Percentiles rank a stretch among this genome's conserved stretches.
Conservation (phyloP, 1,139 yeast species). For the Meyerozyma smithsonii region DNA sequence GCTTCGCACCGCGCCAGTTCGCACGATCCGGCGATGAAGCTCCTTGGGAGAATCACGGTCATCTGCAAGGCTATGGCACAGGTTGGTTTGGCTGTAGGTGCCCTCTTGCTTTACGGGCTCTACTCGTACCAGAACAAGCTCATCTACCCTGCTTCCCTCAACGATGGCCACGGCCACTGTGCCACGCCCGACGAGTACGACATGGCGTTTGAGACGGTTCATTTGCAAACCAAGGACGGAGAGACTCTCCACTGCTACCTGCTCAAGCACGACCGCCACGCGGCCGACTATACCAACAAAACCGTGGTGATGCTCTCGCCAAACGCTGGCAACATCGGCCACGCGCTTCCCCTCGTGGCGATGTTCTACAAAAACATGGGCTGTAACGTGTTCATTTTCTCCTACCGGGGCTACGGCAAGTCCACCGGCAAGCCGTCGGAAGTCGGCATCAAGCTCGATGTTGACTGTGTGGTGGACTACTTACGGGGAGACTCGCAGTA, state of each 20-base stretch:
- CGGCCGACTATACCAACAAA: slow-evolving; percentile 46
- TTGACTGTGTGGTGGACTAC: slow-evolving; percentile 64
- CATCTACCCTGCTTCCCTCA: slow-evolving; percentile 79
- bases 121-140: slow-evolving; percentile 65
- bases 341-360: slow-evolving; percentile 77
- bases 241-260: slow-evolving; percentile 40
- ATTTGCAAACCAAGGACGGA: slow-evolving; percentile 66
- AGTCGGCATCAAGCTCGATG: slow-evolving; percentile 76
- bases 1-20: too few relatives aligned
- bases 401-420: slow-evolving; percentile 89
- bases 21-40: background rate
- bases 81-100: slow-evolving; percentile 33
- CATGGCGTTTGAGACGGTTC: slow-evolving; percentile 57
- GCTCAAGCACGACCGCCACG: slow-evolving; percentile 43
- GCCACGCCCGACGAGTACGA: slow-evolving; percentile 74
- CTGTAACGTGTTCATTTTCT: slow-evolving; percentile 78
- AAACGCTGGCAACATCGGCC: slow-evolving; percentile 96
- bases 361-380: slow-evolving; percentile 61
- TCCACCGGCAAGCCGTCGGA: slow-evolving; percentile 80
- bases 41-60: background rate
- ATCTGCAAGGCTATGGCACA: slow-evolving; percentile 9
- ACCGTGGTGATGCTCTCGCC: slow-evolving; percentile 83
- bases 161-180: slow-evolving; percentile 70
- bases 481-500: slow-evolving; percentile 52
- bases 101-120: slow-evolving; percentile 46